These are phyloP conservation scores for Fusarium verticillioides DNA, from an alignment of 2,329 filamentous ascomycete genomes.

Conservation along the genomic window DNA sequence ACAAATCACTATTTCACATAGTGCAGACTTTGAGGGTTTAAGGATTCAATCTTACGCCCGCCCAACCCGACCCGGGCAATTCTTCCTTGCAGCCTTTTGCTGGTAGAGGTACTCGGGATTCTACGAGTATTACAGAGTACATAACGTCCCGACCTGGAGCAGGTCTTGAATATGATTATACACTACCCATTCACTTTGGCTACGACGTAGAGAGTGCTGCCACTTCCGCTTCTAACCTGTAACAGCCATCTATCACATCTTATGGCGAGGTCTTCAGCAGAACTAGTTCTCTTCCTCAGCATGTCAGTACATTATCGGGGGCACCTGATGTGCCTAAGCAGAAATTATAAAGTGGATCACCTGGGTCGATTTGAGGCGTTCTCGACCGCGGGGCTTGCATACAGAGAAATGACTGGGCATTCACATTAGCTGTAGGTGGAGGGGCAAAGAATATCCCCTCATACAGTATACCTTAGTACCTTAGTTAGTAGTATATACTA, in stretches of 20 bases:
- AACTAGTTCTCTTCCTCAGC: not conserved
- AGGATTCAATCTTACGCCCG: not conserved
- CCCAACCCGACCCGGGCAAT: not conserved
- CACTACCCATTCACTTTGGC: not conserved
- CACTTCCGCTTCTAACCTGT: not conserved
- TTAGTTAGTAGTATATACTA: not conserved
- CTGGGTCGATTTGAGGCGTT: not conserved
- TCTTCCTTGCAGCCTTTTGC: not conserved
- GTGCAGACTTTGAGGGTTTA: not conserved
- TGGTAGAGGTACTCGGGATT: not conserved
- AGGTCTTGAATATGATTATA: not conserved
- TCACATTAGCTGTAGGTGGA: not conserved
- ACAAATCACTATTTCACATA: not conserved
- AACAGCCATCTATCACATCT: not conserved
- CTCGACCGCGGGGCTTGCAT: constrained; percentile 28
- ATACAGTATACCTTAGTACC: not conserved
- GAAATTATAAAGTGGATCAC: constrained; percentile 1
- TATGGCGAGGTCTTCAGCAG: not conserved
- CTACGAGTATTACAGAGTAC: not conserved
- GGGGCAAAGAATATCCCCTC: constrained; percentile 8
- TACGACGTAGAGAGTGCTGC: not conserved
- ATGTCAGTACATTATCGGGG: not conserved
- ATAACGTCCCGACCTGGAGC: not conserved
- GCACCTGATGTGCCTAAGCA: not conserved
- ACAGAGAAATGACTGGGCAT: not conserved